Conservation (phyloP, 2,329 filamentous ascomycete species). For the Beauveria sp. region DNA sequence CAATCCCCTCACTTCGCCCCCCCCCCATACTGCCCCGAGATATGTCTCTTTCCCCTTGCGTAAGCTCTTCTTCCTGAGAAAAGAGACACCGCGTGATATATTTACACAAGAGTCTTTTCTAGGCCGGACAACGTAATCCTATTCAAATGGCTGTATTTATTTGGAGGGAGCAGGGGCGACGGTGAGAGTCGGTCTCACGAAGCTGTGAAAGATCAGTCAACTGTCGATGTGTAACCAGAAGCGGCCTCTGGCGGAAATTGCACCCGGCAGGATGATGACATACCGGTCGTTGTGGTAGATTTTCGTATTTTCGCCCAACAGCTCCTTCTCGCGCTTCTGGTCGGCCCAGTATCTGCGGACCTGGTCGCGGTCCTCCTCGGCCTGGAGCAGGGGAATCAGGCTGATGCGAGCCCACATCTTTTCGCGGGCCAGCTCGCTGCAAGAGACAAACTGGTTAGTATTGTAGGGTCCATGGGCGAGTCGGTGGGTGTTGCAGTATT, state of each 20-base stretch:
- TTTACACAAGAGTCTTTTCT: slow-evolving; percentile 12
- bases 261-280: slow-evolving; percentile 22
- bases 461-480: background rate
- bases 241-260: background rate
- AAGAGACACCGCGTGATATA: slow-evolving; percentile 10
- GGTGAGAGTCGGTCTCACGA: slow-evolving; percentile 73
- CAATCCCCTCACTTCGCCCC: background rate
- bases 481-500: background rate
- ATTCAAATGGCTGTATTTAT: slow-evolving; percentile 30
- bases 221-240: background rate
- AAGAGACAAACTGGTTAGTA: slow-evolving; percentile 1
- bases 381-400: slow-evolving; percentile 86
- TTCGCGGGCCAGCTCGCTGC: slow-evolving; percentile 85
- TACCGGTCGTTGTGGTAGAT: slow-evolving; percentile 87
- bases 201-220: slow-evolving; percentile 40
- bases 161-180: slow-evolving; percentile 60
- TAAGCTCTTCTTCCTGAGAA: background rate
- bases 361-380: slow-evolving; percentile 93
- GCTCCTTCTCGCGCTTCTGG: slow-evolving; percentile 80
- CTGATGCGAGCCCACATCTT: slow-evolving; percentile 98
- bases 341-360: slow-evolving; percentile 82
- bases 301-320: slow-evolving; percentile 75
- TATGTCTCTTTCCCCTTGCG: background rate
- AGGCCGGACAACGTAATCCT: background rate
- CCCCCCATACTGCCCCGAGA: background rate